Conservation (phyloP, 176 grass and related monocot genomes). For the Avena eriantha region DNA sequence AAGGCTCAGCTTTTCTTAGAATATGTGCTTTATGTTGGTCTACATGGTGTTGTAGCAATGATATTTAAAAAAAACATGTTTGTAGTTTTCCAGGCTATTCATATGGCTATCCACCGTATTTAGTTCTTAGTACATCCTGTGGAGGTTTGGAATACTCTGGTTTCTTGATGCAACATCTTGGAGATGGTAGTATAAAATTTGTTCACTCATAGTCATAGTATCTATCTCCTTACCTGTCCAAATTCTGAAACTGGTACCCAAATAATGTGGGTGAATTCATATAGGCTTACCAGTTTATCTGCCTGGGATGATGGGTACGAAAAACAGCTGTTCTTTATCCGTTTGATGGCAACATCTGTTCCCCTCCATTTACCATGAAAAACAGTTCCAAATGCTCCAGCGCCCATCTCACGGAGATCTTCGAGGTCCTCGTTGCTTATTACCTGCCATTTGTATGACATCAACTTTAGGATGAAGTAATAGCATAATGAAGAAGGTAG, state of each 20-base stretch:
- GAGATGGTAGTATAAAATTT: not conserved
- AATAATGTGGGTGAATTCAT: conserved; percentile 30
- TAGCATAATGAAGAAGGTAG: not conserved
- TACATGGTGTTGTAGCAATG: not conserved
- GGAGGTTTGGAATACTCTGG: not conserved
- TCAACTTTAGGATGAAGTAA: conserved; percentile 26
- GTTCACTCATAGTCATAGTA: not conserved
- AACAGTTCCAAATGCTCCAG: conserved; percentile 92
- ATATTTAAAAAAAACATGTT: not conserved
- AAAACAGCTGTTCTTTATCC: conserved; percentile 93
- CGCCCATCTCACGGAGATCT: conserved; percentile 82
- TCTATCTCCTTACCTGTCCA: conserved; percentile 3
- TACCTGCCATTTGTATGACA: conserved; percentile 55
- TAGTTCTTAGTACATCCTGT: not conserved
- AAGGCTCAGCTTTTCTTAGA: not conserved
- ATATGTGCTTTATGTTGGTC: not conserved
- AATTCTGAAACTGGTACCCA: not conserved
- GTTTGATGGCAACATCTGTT: conserved; percentile 91
- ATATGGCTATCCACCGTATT: not conserved
- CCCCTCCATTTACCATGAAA: conserved; percentile 97
- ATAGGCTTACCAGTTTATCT: conserved; percentile 68
- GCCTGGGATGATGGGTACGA: conserved; percentile 62
- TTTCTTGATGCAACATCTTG: conserved; percentile 15
- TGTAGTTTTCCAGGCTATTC: not conserved
- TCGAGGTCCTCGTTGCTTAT: conserved; percentile 93